Percentiles rank a stretch among this genome's conserved stretches.
Evolutionary conservation across 2,329 filamentous ascomycete species (phyloP).

Genomic region (Chaetomium olivaceum): DNA sequence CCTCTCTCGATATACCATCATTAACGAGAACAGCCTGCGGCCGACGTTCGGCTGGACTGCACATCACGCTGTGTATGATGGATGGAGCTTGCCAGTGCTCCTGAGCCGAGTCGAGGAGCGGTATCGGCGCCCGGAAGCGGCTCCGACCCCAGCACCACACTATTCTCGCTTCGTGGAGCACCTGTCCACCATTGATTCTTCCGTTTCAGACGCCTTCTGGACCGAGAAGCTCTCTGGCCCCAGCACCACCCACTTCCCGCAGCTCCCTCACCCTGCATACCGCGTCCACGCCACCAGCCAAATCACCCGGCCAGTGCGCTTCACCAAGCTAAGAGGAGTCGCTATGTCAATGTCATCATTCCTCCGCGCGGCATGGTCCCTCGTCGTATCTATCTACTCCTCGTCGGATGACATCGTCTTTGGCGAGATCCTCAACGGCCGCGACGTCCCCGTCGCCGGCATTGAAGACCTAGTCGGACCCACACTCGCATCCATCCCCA

Average conservation of each 20-base stretch:
- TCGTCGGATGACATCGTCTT: conserved; percentile 30
- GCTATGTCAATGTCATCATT: conserved; percentile 23
- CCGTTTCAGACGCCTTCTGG: conserved; percentile 29
- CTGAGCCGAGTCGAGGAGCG: conserved; percentile 28
- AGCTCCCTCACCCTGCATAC: conserved; percentile 27
- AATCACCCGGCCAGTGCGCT: conserved; percentile 11
- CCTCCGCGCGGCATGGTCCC: conserved; percentile 30
- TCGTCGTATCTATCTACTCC: conserved; percentile 27
- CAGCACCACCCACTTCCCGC: conserved; percentile 27
- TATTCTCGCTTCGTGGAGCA: conserved; percentile 32
- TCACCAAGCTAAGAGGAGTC: conserved; percentile 16
- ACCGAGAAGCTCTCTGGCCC: conserved; percentile 20
- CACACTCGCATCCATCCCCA: conserved; percentile 29
- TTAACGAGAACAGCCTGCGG: conserved; percentile 15
- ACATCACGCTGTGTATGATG: conserved; percentile 34
- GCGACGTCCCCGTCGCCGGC: conserved; percentile 27
- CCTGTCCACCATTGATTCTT: conserved; percentile 18
- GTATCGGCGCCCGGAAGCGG: conserved; percentile 18
- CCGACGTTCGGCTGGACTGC: conserved; percentile 29
- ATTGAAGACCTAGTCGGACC: conserved; percentile 31
- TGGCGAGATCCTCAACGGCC: conserved; percentile 31
- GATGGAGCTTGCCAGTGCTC: conserved; percentile 31
- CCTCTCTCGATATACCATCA: conserved; percentile 25
- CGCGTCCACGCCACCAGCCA: conserved; percentile 28
- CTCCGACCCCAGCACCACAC: conserved; percentile 15